A percentile compares a stretch with the other conserved stretches of the same genome.
phyloP scores from a whole-genome alignment of 1,139 yeast species.

The Scheffersomyces stambukii region DNA sequence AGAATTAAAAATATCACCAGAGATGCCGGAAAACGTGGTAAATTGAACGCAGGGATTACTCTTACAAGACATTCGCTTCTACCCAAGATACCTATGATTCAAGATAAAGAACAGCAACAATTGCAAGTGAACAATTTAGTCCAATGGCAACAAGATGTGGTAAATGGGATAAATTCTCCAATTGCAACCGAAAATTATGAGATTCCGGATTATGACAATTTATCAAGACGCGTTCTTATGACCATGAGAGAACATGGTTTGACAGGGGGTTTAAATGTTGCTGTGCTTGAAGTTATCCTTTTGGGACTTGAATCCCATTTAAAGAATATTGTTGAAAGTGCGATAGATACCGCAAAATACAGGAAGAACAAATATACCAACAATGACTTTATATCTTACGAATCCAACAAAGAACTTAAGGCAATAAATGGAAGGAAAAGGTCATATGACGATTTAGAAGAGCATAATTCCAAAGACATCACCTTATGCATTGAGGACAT shows the following conservation, averaged over 20 bases:
- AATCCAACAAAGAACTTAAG: background rate
- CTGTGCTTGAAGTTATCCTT: constrained; percentile 71
- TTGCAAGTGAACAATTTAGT: constrained; percentile 54
- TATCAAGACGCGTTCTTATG: constrained; percentile 72
- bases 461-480: constrained; percentile 15
- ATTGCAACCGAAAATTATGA: constrained; percentile 75
- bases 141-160: constrained; percentile 91
- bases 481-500: constrained; percentile 63
- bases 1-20: constrained; percentile 79
- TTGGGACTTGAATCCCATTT: constrained; percentile 79
- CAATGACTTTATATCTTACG: constrained; percentile 26
- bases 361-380: constrained; percentile 51
- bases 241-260: constrained; percentile 88
- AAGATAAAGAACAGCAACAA: constrained; percentile 51
- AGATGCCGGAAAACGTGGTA: constrained; percentile 76
- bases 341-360: constrained; percentile 68
- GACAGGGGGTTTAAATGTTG: constrained; percentile 72
- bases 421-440: constrained; percentile 3
- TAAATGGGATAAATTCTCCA: constrained; percentile 84
- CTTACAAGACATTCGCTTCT: constrained; percentile 80
- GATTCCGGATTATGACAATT: constrained; percentile 72
- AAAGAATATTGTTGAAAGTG: constrained; percentile 67
- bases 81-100: constrained; percentile 84
- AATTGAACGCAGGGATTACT: constrained; percentile 70
- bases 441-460: constrained; percentile 14